phyloP scores from a whole-genome alignment of 2,329 filamentous ascomycete genomes.

The Thelonectria rubi region DNA sequence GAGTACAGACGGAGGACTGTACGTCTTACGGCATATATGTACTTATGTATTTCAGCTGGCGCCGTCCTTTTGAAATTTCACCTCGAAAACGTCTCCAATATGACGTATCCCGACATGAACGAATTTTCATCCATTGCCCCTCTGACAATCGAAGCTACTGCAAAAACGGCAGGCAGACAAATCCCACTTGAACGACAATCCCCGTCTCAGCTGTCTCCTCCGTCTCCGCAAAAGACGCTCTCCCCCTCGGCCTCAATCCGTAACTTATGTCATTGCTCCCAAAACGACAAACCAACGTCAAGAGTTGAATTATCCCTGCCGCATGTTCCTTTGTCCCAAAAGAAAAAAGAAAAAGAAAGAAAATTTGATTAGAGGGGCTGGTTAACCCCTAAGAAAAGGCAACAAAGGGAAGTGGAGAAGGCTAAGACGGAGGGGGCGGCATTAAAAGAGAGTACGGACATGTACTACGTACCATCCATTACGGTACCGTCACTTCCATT shows the following conservation, averaged over 20 bases:
- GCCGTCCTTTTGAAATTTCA: no score
- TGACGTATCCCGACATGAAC: background rate
- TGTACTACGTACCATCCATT: background rate
- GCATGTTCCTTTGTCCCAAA: no score
- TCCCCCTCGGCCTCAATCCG: background rate
- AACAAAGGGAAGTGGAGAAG: background rate
- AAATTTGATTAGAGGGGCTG: no score
- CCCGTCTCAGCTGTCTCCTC: slow-evolving; percentile 2
- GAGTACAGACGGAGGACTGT: no score
- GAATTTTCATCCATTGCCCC: background rate
- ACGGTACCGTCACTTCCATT: slow-evolving; percentile 4
- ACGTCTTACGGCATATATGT: no score
- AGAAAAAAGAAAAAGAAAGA: no score
- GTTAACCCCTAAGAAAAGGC: background rate
- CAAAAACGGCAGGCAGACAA: slow-evolving; percentile 14
- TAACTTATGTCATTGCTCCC: background rate
- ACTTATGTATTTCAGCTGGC: no score
- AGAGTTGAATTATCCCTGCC: no score
- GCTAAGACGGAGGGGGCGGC: slow-evolving; percentile 6
- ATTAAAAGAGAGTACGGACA: slow-evolving; percentile 4
- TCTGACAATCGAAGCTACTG: slow-evolving; percentile 4
- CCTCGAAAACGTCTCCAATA: no score
- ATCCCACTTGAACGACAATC: background rate
- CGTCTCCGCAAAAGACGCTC: background rate
- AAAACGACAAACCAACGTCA: background rate